phyloP scores from a whole-genome alignment of 2,329 filamentous ascomycete genomes.

The Aureobasidium musti region DNA sequence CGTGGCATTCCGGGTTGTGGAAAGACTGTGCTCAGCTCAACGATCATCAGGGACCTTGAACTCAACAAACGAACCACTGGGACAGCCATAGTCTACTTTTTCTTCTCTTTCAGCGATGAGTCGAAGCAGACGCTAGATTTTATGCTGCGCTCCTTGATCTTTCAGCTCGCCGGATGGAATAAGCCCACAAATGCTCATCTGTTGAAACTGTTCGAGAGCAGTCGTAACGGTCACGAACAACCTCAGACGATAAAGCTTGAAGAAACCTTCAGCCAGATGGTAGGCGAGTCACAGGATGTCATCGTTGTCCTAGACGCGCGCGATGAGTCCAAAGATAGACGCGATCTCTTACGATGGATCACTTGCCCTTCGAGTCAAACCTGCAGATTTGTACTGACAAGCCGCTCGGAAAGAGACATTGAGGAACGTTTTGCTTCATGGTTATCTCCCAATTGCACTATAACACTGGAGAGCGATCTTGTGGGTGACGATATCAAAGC shows the following conservation, averaged over 20 bases:
- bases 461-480: conserved; percentile 2
- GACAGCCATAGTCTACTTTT: neutral
- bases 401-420: neutral
- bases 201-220: neutral
- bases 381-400: neutral
- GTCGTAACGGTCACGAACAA: neutral
- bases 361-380: neutral
- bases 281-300: neutral
- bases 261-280: neutral
- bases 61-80: neutral
- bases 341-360: neutral
- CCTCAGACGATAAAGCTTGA: neutral
- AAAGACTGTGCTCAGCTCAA: conserved; percentile 18
- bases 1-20: conserved; percentile 12
- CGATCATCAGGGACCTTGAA: neutral
- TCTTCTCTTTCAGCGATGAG: neutral
- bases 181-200: neutral
- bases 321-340: neutral
- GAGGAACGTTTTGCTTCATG: neutral
- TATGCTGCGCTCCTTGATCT: conserved; percentile 3
- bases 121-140: neutral
- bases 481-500: neutral
- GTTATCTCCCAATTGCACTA: neutral
- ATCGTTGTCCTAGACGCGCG: conserved; percentile 1
- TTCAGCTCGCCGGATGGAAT: neutral